Base-by-base conservation (phyloP, 2,329 filamentous ascomycete species). In the Colletotrichum chlorophyti region DNA sequence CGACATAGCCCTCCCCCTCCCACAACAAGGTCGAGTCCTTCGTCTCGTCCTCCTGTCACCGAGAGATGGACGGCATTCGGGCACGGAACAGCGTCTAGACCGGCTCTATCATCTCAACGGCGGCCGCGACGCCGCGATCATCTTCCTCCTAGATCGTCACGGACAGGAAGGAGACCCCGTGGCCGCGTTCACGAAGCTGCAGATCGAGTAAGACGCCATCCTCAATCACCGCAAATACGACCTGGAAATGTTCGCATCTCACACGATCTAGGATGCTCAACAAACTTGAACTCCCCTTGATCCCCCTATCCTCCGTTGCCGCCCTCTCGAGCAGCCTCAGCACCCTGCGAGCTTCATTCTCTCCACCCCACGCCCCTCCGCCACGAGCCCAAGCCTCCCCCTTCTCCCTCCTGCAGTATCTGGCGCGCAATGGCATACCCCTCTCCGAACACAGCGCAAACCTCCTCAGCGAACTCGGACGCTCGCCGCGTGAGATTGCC, bases 1-100 rank as follows among this genome's bases (percentile, higher is more conserved):
- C 60, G 82, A 84, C 61, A 64, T 83, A 26, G 76, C 76, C 12
- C 69, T 84, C 32, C 69, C 70, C 4, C 51, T 79, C 17, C 47
- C 41, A 8, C 15, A 50, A 38, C 53, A 23, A 26, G 37, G 27
- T 2, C 21, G 19, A 7, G 50, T 67, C 6, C 72, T 79, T 43
- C 73, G 72, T 21, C 70, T 74, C 23, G 61, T 81, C 12, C 73
- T 82, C 5, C 63, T 83, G 29, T 74, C 75, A 1, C 60, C 74
- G 3, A 54, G 40, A 11, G 76, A 82, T 12, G 61, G 8, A 62
- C 66, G n/a, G 43, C 65, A 6, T n/a, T n/a, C n/a, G n/a, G 61
- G 64, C 1, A 70, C 67, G 15, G 63, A 64, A 14, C 54, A 65
- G 43, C 76, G 74, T 15, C 68, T 81, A 12, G 72, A 79, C 57